These are phyloP conservation scores for Aurifilum marmelostoma DNA, from an alignment of 2,329 filamentous ascomycete genomes.

Conservation along the genomic window DNA sequence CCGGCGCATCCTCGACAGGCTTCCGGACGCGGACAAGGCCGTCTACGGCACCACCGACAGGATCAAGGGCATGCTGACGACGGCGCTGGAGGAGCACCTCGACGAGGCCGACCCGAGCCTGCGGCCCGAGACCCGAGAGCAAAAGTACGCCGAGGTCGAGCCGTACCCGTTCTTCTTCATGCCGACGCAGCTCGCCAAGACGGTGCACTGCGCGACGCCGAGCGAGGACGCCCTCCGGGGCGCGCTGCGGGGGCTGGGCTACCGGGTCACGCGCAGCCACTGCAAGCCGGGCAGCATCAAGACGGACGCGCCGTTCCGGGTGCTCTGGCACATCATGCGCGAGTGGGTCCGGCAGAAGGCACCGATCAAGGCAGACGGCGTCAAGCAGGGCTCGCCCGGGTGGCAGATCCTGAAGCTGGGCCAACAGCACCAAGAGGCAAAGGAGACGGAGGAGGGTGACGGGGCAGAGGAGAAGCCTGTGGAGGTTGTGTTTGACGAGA, in stretches of 20 bases:
- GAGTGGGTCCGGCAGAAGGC: slow-evolving; percentile 85
- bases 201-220: slow-evolving; percentile 79
- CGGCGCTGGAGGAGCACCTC: slow-evolving; percentile 76
- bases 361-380: slow-evolving; percentile 72
- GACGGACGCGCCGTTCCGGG: slow-evolving; percentile 87
- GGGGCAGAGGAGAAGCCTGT: slow-evolving; percentile 39
- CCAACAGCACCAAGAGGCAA: slow-evolving; percentile 29
- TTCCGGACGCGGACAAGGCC: slow-evolving; percentile 67
- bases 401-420: slow-evolving; percentile 65
- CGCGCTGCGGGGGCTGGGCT: slow-evolving; percentile 79
- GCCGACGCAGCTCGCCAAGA: slow-evolving; percentile 72
- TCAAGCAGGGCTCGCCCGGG: slow-evolving; percentile 72
- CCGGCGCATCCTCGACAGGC: slow-evolving; percentile 71
- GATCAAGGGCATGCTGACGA: slow-evolving; percentile 89
- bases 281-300: slow-evolving; percentile 89
- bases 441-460: slow-evolving; percentile 38
- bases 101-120: slow-evolving; percentile 40
- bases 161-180: slow-evolving; percentile 85
- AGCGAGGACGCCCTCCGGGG: slow-evolving; percentile 80
- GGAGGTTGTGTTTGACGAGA: slow-evolving; percentile 72
- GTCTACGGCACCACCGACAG: slow-evolving; percentile 80
- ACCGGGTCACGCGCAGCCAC: slow-evolving; percentile 82
- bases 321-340: slow-evolving; percentile 90
- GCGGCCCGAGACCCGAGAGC: slow-evolving; percentile 38
- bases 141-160: slow-evolving; percentile 68